These are phyloP conservation scores for Cladosporium sp. DNA, from an alignment of 2,329 filamentous ascomycete genomes.

Conservation along the genomic window DNA sequence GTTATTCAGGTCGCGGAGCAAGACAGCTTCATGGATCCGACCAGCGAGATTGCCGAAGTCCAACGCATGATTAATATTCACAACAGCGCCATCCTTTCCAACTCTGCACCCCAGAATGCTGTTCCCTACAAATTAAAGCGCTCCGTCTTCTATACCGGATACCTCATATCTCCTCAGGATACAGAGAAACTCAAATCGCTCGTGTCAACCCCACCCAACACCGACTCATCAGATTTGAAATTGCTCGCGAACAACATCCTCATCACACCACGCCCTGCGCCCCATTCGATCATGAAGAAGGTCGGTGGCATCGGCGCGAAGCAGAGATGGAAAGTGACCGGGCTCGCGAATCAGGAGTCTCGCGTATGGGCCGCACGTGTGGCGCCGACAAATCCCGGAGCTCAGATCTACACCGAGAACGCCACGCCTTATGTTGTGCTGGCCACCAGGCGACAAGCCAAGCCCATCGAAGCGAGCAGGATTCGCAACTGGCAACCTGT, in stretches of 20 bases:
- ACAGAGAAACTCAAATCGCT: constrained; percentile 70
- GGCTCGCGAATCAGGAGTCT: constrained; percentile 72
- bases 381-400: constrained; percentile 66
- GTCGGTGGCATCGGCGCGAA: constrained; percentile 84
- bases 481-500: constrained; percentile 85
- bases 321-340: constrained; percentile 80
- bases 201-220: constrained; percentile 63
- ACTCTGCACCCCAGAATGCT: constrained; percentile 46
- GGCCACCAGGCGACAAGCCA: constrained; percentile 71
- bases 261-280: constrained; percentile 77
- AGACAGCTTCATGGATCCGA: constrained; percentile 71
- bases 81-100: constrained; percentile 61
- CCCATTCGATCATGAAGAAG: constrained; percentile 71
- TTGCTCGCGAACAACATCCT: constrained; percentile 87
- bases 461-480: constrained; percentile 74
- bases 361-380: constrained; percentile 85
- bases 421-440: constrained; percentile 77
- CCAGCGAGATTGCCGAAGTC: constrained; percentile 77
- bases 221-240: constrained; percentile 68
- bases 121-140: constrained; percentile 72
- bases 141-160: constrained; percentile 87
- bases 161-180: constrained; percentile 74
- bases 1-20: constrained; percentile 84
- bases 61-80: constrained; percentile 88
- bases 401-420: constrained; percentile 76